Evolutionary conservation across 148 eudicot species (phyloP).

Genomic region (Rhododendron molle): DNA sequence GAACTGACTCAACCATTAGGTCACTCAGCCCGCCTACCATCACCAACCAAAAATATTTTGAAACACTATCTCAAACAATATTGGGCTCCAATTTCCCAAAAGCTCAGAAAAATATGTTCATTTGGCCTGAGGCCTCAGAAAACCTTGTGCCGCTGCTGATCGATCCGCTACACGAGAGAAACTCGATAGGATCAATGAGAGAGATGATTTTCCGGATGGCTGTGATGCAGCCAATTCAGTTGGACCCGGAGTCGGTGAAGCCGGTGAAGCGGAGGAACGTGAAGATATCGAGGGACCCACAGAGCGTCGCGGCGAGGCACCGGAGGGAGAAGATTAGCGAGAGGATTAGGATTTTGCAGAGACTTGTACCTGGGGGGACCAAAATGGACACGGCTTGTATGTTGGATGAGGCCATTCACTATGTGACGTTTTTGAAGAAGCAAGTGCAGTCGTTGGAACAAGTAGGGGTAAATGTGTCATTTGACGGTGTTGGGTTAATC

Average conservation of each 20-base stretch:
- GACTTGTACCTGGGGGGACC: constrained; percentile 91
- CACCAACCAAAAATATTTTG: background rate
- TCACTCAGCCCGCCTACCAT: background rate
- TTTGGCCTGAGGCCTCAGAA: background rate
- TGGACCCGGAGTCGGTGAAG: constrained; percentile 82
- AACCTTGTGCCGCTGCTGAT: background rate
- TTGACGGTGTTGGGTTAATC: constrained; percentile 25
- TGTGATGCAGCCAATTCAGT: constrained; percentile 90
- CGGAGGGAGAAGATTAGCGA: constrained; percentile 86
- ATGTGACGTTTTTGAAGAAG: constrained; percentile 78
- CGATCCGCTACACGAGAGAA: constrained; percentile 19
- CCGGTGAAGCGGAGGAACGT: constrained; percentile 82
- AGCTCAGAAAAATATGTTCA: background rate
- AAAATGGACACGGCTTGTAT: constrained; percentile 96
- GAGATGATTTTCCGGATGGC: constrained; percentile 93
- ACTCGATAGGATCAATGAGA: constrained; percentile 76
- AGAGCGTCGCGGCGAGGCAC: constrained; percentile 86
- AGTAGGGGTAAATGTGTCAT: constrained; percentile 32
- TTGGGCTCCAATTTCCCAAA: background rate
- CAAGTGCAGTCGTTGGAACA: constrained; percentile 72
- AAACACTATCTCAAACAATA: background rate
- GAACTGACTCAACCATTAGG: too few species aligned
- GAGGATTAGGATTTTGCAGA: constrained; percentile 72
- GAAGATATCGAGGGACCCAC: constrained; percentile 84
- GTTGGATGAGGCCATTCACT: constrained; percentile 90